Evolutionary conservation across 2,329 filamentous ascomycete genomes (phyloP), one percentile per base, ranked within the genome.

Genomic region (Leptographium wingfieldii): DNA sequence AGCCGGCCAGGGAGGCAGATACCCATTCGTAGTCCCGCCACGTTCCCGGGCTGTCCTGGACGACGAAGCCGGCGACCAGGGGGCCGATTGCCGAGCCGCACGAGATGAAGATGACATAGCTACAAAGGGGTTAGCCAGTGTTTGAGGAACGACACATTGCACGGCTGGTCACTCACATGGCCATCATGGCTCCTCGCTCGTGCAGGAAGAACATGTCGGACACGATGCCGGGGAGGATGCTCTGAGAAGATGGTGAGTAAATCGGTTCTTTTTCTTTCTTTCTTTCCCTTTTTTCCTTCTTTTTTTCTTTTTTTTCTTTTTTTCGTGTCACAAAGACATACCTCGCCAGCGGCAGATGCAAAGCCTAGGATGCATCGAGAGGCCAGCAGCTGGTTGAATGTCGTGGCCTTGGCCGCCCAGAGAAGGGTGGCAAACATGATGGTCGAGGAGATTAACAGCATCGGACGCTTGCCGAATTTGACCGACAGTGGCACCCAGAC

Each of bases 401-500:
- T 67, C 54, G 64, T 67, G 16, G 70, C 69, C 27, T 69, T 69
- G 25, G 65, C 61, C 16, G 65, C 67, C 71, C 71, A 73, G 40
- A 72, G 67, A 5, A 63, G 60, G 7, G 67, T 67, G 9, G 61
- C 63, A 12, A 72, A 60, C 57, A 72, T 70, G 52, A 71, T 65
- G 1, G 66, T 55, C 63, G 69, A 67, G 14, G 70, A 69, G 5
- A 70, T 59, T 7, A 73, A 56, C 5, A 71, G 66, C 6, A 68
- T 62, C 1, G 69, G 69, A 6, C 73, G 70, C 52, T 74, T 73
- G 22, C 73, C 73, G 46, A 74, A 59, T 27, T 62, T 61, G 55
- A 59, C 63, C 46, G 69, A 69, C 60, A 72, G 65, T 1, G 71
- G 71, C 59, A 72, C 72, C 70, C 72, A 71, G 56, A 71, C 60